A percentile compares a stretch with the other conserved stretches of the same genome.
These are phyloP conservation scores for Claviceps citrina DNA, from an alignment of 2,329 filamentous ascomycete genomes.

Conservation along the genomic window DNA sequence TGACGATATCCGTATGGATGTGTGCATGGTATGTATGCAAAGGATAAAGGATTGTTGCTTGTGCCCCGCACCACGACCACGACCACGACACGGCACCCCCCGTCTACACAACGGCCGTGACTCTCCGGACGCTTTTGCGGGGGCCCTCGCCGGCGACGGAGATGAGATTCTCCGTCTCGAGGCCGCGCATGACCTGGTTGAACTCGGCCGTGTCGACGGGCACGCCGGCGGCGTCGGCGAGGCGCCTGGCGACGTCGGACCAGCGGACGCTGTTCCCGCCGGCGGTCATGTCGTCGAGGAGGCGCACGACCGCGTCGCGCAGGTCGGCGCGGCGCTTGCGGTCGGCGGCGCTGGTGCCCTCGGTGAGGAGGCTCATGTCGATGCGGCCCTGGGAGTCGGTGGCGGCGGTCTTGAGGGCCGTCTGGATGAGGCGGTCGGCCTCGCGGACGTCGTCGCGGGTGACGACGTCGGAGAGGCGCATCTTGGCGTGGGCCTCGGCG, in stretches of 20 bases:
- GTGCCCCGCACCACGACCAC: too few species aligned
- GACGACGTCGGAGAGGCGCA: slow-evolving; percentile 69
- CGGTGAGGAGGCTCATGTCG: slow-evolving; percentile 89
- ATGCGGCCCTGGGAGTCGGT: slow-evolving; percentile 87
- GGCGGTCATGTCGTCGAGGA: slow-evolving; percentile 69
- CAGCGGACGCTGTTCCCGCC: slow-evolving; percentile 55
- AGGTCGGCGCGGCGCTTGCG: slow-evolving; percentile 69
- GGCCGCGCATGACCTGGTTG: slow-evolving; percentile 57
- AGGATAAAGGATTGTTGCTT: too few species aligned
- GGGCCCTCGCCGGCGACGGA: slow-evolving; percentile 73
- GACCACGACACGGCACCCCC: too few species aligned
- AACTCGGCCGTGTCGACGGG: slow-evolving; percentile 69
- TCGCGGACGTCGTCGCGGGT: slow-evolving; percentile 73
- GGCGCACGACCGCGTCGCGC: slow-evolving; percentile 57
- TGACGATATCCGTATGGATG: too few species aligned
- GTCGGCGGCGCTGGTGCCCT: slow-evolving; percentile 84
- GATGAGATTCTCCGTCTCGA: slow-evolving; percentile 75
- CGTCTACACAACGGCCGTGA: slow-evolving; percentile 35
- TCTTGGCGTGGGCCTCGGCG: slow-evolving; percentile 90
- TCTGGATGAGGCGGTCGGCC: slow-evolving; percentile 83
- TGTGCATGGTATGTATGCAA: too few species aligned
- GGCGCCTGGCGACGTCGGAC: slow-evolving; percentile 57
- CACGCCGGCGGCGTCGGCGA: slow-evolving; percentile 56
- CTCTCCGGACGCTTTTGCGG: slow-evolving; percentile 64
- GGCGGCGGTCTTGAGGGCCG: slow-evolving; percentile 90